A percentile compares a stretch with the other conserved stretches of the same genome.
Evolutionary conservation across 2,329 filamentous ascomycete species (phyloP).

Genomic region (Davidsoniella virescens): DNA sequence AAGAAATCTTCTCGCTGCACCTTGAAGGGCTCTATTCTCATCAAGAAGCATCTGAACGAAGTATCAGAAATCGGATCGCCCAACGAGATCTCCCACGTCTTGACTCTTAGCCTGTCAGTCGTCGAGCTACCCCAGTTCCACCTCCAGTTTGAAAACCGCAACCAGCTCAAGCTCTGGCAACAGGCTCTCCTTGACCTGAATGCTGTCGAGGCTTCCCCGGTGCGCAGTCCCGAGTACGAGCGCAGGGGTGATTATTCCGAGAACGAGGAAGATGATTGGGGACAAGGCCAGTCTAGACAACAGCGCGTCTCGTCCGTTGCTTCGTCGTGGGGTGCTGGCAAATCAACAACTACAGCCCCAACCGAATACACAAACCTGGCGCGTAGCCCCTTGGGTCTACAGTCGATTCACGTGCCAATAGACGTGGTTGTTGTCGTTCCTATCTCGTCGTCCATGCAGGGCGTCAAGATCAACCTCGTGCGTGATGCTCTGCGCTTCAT

Average conservation of each 20-base stretch:
- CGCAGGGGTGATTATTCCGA: slow-evolving; percentile 55
- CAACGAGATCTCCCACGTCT: slow-evolving; percentile 53
- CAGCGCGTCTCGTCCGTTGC: slow-evolving; percentile 69
- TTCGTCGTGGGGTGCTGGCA: slow-evolving; percentile 64
- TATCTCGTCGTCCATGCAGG: slow-evolving; percentile 96
- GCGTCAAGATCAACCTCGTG: slow-evolving; percentile 91
- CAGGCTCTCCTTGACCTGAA: slow-evolving; percentile 75
- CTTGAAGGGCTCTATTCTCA: slow-evolving; percentile 90
- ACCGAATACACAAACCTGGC: slow-evolving; percentile 78
- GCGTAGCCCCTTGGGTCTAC: slow-evolving; percentile 24
- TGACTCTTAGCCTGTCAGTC: slow-evolving; percentile 83
- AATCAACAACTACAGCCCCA: slow-evolving; percentile 72
- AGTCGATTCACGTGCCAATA: slow-evolving; percentile 69
- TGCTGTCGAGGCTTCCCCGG: slow-evolving; percentile 44
- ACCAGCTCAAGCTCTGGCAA: slow-evolving; percentile 80
- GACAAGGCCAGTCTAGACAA: slow-evolving; percentile 34
- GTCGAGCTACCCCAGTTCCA: slow-evolving; percentile 87
- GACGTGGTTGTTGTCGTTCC: slow-evolving; percentile 95
- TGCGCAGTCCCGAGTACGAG: slow-evolving; percentile 63
- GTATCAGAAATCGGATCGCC: slow-evolving; percentile 53
- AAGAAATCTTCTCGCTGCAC: slow-evolving; percentile 63
- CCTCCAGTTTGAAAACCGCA: slow-evolving; percentile 68
- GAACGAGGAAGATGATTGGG: slow-evolving; percentile 74
- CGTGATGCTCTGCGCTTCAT: slow-evolving; percentile 86
- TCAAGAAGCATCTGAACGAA: slow-evolving; percentile 92